Percentiles rank a stretch among this genome's conserved stretches.
Evolutionary conservation across 2,329 filamentous ascomycete species (phyloP).

Genomic region (Phialemonium atrogriseum): DNA sequence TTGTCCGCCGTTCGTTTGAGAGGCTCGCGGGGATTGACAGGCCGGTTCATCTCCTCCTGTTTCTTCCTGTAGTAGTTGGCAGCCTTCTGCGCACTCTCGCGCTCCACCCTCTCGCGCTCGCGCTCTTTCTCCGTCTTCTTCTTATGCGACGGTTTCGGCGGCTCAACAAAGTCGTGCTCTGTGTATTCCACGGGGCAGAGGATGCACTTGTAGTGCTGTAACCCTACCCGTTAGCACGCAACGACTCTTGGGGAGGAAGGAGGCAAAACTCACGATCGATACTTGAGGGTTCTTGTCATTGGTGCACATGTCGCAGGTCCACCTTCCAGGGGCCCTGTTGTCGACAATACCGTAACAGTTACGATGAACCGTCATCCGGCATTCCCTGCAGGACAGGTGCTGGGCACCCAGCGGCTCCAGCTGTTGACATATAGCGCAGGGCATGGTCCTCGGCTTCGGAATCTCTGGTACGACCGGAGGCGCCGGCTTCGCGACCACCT

Average conservation of each 20-base stretch:
- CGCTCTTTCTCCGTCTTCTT: constrained; percentile 83
- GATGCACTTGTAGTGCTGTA: constrained; percentile 79
- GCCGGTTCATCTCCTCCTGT: constrained; percentile 78
- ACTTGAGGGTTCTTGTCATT: constrained; percentile 90
- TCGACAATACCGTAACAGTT: constrained; percentile 82
- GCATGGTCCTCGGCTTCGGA: constrained; percentile 68
- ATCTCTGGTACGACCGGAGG: constrained; percentile 64
- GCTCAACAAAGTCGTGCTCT: constrained; percentile 75
- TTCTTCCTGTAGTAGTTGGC: constrained; percentile 75
- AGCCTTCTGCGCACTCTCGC: constrained; percentile 70
- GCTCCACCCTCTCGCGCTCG: constrained; percentile 79
- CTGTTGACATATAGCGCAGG: constrained; percentile 77
- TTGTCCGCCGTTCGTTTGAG: constrained; percentile 92
- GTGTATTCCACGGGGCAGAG: constrained; percentile 79
- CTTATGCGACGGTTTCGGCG: constrained; percentile 73
- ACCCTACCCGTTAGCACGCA: constrained; percentile 2
- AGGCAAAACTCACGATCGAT: constrained; percentile 63
- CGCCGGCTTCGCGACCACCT: constrained; percentile 42
- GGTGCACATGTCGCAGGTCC: constrained; percentile 91
- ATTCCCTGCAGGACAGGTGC: constrained; percentile 75
- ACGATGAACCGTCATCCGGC: constrained; percentile 83
- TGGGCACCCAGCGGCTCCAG: constrained; percentile 64
- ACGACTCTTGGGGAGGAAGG: neutral
- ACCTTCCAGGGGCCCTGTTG: constrained; percentile 65
- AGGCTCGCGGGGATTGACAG: constrained; percentile 76